These are phyloP conservation scores for Oryza coarctata DNA, from an alignment of 176 grass and related monocot genomes.

Conservation along the genomic window DNA sequence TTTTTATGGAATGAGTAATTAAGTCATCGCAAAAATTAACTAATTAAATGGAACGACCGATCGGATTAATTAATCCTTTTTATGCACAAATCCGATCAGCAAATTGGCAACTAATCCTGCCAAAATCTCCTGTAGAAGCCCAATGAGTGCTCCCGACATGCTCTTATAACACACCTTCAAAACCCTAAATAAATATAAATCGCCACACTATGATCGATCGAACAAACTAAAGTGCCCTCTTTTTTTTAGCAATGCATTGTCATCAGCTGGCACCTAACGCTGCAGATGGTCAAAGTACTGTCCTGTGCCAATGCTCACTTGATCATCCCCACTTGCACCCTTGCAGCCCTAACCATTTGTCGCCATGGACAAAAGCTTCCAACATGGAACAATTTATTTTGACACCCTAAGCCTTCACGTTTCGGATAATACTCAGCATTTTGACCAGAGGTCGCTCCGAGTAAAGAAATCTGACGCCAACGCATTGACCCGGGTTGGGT, in stretches of 20 bases:
- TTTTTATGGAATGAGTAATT: too few relatives aligned
- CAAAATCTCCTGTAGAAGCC: constrained; percentile 34
- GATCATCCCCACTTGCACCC: constrained; percentile 8
- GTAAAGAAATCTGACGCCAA: constrained; percentile 1
- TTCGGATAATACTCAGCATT: constrained; percentile 32
- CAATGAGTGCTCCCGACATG: constrained; percentile 14
- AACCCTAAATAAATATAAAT: neutral
- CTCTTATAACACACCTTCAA: constrained; percentile 5
- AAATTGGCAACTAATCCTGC: neutral
- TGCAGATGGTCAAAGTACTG: constrained; percentile 25
- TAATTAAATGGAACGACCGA: too few relatives aligned
- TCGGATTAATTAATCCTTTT: too few relatives aligned
- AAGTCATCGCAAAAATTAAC: neutral
- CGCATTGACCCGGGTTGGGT: constrained; percentile 27
- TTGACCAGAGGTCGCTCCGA: constrained; percentile 33
- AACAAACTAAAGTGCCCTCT: constrained; percentile 16
- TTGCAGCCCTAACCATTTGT: constrained; percentile 39
- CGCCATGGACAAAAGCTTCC: neutral
- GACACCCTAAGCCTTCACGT: neutral
- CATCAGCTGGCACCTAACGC: constrained; percentile 30
- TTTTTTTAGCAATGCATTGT: constrained; percentile 13
- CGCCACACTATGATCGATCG: neutral
- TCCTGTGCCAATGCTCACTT: constrained; percentile 13
- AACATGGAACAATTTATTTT: constrained; percentile 23
- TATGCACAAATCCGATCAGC: neutral